These are phyloP conservation scores for Hypoxylon fuscum DNA, from an alignment of 495 filamentous ascomycete species.

Conservation along the genomic window DNA sequence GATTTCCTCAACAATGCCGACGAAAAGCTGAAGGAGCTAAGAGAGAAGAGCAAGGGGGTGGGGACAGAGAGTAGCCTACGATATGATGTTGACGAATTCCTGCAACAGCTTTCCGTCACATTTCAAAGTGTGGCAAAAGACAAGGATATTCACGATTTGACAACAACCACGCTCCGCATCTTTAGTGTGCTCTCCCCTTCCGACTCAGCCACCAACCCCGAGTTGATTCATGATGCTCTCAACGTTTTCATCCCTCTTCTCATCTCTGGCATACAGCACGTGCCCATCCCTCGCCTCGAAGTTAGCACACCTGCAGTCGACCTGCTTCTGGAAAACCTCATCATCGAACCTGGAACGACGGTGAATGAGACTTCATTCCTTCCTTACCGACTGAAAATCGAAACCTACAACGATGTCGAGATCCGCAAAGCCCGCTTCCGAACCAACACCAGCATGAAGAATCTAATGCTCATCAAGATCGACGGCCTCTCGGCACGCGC, in stretches of 20 bases:
- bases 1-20: conserved; percentile 77
- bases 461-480: conserved; percentile 76
- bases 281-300: conserved; percentile 89
- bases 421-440: conserved; percentile 80
- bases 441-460: conserved; percentile 71
- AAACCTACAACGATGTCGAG: conserved; percentile 86
- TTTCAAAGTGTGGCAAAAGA: conserved; percentile 75
- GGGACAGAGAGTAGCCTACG: conserved; percentile 71
- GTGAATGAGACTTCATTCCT: conserved; percentile 90
- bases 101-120: conserved; percentile 73
- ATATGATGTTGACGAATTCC: conserved; percentile 75
- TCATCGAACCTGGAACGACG: conserved; percentile 86
- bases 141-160: conserved; percentile 70
- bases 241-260: conserved; percentile 83
- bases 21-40: conserved; percentile 75
- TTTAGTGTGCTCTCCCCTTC: conserved; percentile 70
- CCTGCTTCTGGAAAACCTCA: conserved; percentile 86
- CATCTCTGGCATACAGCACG: conserved; percentile 79
- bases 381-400: conserved; percentile 80
- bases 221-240: conserved; percentile 76
- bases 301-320: conserved; percentile 83
- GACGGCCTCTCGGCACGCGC: conserved; percentile 83
- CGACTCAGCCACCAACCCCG: conserved; percentile 63
- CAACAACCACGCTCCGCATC: conserved; percentile 70
- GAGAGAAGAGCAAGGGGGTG: conserved; percentile 70